A percentile compares a stretch with the other conserved stretches of the same genome.
Evolutionary conservation across 2,329 filamentous ascomycete species (phyloP).

Genomic region (Colletotrichum godetiae): DNA sequence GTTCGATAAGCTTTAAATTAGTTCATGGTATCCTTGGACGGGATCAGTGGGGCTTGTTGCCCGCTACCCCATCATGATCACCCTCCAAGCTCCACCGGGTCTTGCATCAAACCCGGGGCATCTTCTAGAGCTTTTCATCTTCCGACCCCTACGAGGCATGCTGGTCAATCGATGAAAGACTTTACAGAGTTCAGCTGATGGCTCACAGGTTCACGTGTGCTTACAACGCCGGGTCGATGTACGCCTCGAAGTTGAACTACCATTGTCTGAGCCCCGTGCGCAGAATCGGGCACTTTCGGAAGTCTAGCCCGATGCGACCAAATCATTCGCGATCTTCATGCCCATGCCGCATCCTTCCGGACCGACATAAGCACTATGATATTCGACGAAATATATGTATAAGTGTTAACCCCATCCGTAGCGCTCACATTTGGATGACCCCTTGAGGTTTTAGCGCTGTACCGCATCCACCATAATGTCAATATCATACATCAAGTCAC

Average conservation of each 20-base stretch:
- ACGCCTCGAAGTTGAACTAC: no score
- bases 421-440: no score
- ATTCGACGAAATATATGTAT: neutral
- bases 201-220: neutral
- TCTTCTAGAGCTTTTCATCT: no score
- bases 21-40: neutral
- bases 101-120: no score
- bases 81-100: no score
- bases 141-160: no score
- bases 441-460: no score
- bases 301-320: neutral
- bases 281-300: neutral
- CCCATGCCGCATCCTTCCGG: neutral
- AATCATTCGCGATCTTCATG: neutral
- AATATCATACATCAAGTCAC: conserved; percentile 13
- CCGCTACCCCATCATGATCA: neutral
- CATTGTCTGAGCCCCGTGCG: neutral
- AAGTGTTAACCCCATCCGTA: neutral
- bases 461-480: neutral
- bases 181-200: neutral
- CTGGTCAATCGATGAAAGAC: no score
- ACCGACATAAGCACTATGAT: neutral
- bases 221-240: neutral
- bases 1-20: neutral
- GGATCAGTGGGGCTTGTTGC: no score